Conservation (phyloP, 129 eudicot species). For the carrot (Daucus carota) region DNA sequence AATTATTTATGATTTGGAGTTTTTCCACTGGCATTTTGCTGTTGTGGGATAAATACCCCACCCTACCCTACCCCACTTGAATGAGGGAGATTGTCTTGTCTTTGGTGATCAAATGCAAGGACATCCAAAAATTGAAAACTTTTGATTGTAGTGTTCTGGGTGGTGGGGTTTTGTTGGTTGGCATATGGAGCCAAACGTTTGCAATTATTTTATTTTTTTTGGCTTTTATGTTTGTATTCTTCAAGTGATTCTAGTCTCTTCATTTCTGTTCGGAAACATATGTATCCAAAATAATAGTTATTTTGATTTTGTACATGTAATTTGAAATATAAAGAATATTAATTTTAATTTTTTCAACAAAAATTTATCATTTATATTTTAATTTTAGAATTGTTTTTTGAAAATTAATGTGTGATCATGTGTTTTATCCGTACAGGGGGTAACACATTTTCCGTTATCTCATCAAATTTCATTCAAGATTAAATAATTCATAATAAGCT, state of each 20-base stretch:
- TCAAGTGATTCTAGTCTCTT: neutral
- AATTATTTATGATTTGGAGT: neutral
- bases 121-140: neutral
- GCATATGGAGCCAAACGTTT: neutral
- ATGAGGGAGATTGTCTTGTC: neutral
- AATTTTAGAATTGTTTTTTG: too few relatives aligned
- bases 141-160: neutral
- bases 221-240: neutral
- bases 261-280: too few relatives aligned
- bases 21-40: constrained; percentile 6
- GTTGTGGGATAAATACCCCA: neutral
- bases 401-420: too few relatives aligned
- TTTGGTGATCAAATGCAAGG: constrained; percentile 3
- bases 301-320: too few relatives aligned
- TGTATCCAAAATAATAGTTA: too few relatives aligned
- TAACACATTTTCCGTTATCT: too few relatives aligned
- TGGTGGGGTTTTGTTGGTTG: constrained; percentile 12
- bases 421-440: too few relatives aligned
- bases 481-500: too few relatives aligned
- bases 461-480: too few relatives aligned
- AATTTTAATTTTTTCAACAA: too few relatives aligned
- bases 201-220: neutral
- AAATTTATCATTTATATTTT: too few relatives aligned
- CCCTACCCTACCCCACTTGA: neutral
- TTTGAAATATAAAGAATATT: too few relatives aligned